phyloP scores from a whole-genome alignment of 805 yeast species.

The Yarrowia sp. region DNA sequence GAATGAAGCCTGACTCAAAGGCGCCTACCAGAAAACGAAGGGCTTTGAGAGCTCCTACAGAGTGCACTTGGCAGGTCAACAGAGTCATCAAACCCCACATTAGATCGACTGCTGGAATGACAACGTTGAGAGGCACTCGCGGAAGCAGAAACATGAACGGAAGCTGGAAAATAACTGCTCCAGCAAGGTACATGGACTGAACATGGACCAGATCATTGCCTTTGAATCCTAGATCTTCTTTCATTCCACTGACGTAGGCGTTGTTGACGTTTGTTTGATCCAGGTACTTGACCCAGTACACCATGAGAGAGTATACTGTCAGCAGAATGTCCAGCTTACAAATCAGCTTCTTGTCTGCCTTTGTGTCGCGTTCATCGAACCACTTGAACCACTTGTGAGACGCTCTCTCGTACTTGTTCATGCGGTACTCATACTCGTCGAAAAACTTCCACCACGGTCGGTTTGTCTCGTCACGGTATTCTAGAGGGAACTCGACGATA shows the following conservation, averaged over 20 bases:
- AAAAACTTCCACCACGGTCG: constrained; percentile 32
- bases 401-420: constrained; percentile 14
- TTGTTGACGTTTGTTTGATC: constrained; percentile 85
- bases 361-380: constrained; percentile 59
- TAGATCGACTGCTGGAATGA: constrained; percentile 65
- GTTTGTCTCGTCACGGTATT: constrained; percentile 12
- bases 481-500: constrained; percentile 1
- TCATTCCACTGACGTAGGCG: constrained; percentile 76
- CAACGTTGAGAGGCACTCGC: constrained; percentile 65
- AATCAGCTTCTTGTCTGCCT: constrained; percentile 56
- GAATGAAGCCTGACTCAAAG: constrained; percentile 75
- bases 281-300: constrained; percentile 56
- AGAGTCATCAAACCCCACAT: constrained; percentile 68
- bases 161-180: constrained; percentile 68
- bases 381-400: constrained; percentile 52
- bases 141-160: constrained; percentile 69
- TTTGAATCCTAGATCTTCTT: constrained; percentile 58
- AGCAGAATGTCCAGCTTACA: constrained; percentile 62
- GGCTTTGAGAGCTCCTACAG: constrained; percentile 64
- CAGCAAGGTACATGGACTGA: constrained; percentile 73
- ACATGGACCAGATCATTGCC: constrained; percentile 70
- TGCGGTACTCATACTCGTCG: constrained; percentile 50
- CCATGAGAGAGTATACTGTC: constrained; percentile 62
- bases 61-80: constrained; percentile 68
- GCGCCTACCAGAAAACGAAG: constrained; percentile 72